phyloP scores from a whole-genome alignment of 1,139 yeast genomes.

The Yamadazyma buinensis region DNA sequence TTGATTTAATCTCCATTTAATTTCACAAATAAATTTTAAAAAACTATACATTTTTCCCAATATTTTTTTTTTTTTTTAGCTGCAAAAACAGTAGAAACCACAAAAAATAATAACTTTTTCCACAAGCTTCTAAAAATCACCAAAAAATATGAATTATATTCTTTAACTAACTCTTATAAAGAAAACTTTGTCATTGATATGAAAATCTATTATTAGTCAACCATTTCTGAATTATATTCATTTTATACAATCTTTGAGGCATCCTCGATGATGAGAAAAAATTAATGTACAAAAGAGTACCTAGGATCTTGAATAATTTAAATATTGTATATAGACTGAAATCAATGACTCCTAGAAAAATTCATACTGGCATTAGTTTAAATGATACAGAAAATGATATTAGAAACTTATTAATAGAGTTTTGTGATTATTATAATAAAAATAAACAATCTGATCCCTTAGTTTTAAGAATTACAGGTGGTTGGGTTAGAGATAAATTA shows the following conservation, averaged over 20 bases:
- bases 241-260: no score
- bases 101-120: neutral
- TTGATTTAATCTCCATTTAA: no score
- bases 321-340: conserved; percentile 1
- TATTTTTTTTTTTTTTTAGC: no score
- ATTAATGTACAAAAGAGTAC: conserved; percentile 3
- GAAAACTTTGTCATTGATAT: no score
- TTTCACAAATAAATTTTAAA: no score
- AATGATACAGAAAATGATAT: conserved; percentile 48
- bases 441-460: conserved; percentile 15
- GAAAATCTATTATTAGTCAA: no score
- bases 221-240: no score
- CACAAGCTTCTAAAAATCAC: neutral
- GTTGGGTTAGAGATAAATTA: conserved; percentile 97
- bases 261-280: conserved; percentile 1
- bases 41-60: no score
- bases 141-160: neutral
- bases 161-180: no score
- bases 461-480: conserved; percentile 86
- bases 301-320: conserved; percentile 1
- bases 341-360: conserved; percentile 19
- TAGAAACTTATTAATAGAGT: conserved; percentile 42
- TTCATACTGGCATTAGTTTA: conserved; percentile 25
- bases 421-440: conserved; percentile 33
- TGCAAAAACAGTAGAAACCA: neutral